Evolutionary conservation across 768 basidiomycete genomes (phyloP).

Genomic region (Jaapia argillacea): DNA sequence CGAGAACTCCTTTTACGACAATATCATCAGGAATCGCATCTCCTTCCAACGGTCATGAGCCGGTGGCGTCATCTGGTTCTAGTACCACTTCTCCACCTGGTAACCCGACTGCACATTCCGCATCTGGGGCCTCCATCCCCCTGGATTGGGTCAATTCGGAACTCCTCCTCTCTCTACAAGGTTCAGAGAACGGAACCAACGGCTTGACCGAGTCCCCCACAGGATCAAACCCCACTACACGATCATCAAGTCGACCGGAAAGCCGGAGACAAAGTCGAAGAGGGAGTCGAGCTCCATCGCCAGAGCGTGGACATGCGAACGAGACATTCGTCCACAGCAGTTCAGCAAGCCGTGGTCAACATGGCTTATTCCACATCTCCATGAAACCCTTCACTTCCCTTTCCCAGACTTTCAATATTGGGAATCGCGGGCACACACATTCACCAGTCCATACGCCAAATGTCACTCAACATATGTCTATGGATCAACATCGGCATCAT

Average conservation of each 20-base stretch:
- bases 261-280: conserved; percentile 12
- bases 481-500: too few relatives aligned
- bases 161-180: conserved; percentile 55
- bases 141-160: conserved; percentile 84
- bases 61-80: conserved; percentile 1
- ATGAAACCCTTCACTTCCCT: conserved; percentile 56
- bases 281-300: conserved; percentile 17
- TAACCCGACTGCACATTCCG: conserved; percentile 10
- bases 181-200: conserved; percentile 16
- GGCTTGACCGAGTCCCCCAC: conserved; percentile 15
- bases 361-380: conserved; percentile 42
- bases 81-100: conserved; percentile 4
- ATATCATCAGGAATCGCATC: conserved; percentile 13
- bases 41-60: conserved; percentile 10
- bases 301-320: conserved; percentile 22
- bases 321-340: conserved; percentile 44
- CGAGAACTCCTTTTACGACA: conserved; percentile 9
- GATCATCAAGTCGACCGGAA: conserved; percentile 16
- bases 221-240: conserved; percentile 15
- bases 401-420: conserved; percentile 13
- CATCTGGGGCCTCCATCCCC: conserved; percentile 32
- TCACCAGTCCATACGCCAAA: conserved; percentile 3
- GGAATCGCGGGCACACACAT: not conserved
- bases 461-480: conserved; percentile 6
- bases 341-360: conserved; percentile 40